A percentile compares a stretch with the other conserved stretches of the same genome.
These are phyloP conservation scores for Posidonia australis DNA, from an alignment of 106 monocot species.

Conservation along the genomic window DNA sequence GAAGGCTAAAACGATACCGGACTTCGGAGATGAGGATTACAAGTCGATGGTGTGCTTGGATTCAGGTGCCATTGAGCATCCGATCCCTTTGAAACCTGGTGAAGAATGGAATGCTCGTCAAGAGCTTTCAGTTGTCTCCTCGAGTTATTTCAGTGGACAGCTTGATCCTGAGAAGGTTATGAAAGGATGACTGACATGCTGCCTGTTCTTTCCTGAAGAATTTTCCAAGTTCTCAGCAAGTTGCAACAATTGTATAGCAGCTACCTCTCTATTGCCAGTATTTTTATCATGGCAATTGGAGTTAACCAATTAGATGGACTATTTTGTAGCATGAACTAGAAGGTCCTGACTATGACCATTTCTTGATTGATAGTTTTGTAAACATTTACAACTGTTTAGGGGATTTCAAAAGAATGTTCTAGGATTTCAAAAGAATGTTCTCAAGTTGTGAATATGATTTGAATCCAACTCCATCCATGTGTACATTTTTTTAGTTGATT, in stretches of 20 bases:
- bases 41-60: constrained; percentile 46
- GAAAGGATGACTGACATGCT: neutral
- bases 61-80: constrained; percentile 36
- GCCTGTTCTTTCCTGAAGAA: neutral
- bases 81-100: constrained; percentile 30
- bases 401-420: too few relatives aligned
- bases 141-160: constrained; percentile 59
- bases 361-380: too few relatives aligned
- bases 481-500: too few relatives aligned
- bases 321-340: neutral
- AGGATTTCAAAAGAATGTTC: too few relatives aligned
- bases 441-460: too few relatives aligned
- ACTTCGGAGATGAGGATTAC: constrained; percentile 56
- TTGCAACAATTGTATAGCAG: neutral
- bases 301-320: neutral
- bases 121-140: constrained; percentile 42
- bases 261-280: neutral
- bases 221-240: neutral
- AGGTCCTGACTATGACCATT: neutral
- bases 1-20: constrained; percentile 40
- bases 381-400: too few relatives aligned
- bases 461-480: too few relatives aligned
- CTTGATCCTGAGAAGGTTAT: constrained; percentile 45
- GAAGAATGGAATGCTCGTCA: constrained; percentile 46
- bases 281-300: constrained; percentile 2